Evolutionary conservation across 2,329 filamentous ascomycete species (phyloP), one percentile per base, ranked within the genome.

Genomic region (Chrysoporthe cubensis): DNA sequence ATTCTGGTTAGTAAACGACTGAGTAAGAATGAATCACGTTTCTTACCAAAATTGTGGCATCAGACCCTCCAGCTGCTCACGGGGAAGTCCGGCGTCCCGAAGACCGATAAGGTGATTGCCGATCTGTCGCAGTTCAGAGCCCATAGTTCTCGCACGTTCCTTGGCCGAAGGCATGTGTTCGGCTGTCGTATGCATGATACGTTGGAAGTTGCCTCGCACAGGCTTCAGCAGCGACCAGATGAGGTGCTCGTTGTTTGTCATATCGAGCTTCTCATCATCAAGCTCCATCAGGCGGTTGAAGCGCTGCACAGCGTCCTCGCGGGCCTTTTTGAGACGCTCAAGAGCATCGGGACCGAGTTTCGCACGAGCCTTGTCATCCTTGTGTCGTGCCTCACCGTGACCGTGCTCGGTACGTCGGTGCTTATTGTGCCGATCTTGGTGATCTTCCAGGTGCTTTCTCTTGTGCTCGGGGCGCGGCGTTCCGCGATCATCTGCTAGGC

Each of bases 371-470:
- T 81, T 78, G 74, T 82, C 79, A 65, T 81, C 80, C 73, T 81
- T 79, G 40, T 71, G 71, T 9, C 72, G 76, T 37, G 79, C 80
- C 43, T 85, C 83, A 37, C 73, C 74, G 62, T 75, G 73, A 37
- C 79, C 78, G 44, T 70, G 68, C 63, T 89, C 86, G 2, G 85
- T 79, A 57, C 85, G 83, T 32, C 85, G 83, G 66, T 84, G 81
- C 72, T 87, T 86, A 56, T 80, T 78, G 62, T 79, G 78, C 21
- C 83, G 82, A 18, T 87, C 85, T 58, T 84, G 81, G 48, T 83
- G 77, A 58, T 86, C 83, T 42, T 82, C 82, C 65, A 83, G 85
- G 69, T 89, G 86, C 75, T 90, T 90, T 62, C 88, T 84, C 78
- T 90, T 90, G 63, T 82, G 78, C 48, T 89, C 87, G 11, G 83